phyloP scores from a whole-genome alignment of 2,329 filamentous ascomycete species.

The Passalora sequoiae region DNA sequence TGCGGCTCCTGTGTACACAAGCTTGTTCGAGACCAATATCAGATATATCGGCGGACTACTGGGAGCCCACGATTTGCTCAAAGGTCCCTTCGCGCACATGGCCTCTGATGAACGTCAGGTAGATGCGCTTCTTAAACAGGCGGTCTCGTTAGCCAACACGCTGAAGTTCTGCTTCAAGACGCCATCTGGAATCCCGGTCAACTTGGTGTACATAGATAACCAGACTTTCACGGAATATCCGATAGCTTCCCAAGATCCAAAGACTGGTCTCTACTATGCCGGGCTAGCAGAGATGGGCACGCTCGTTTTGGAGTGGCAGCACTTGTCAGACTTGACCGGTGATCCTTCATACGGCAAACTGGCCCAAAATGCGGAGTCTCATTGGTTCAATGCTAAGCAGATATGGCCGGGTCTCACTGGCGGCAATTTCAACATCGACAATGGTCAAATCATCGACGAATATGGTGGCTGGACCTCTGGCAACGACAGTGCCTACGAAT shows the following conservation, averaged over 20 bases:
- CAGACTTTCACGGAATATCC: constrained; percentile 2
- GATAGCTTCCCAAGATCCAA: too few species aligned
- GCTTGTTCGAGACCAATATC: constrained; percentile 86
- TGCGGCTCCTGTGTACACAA: constrained; percentile 34
- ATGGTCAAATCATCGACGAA: constrained; percentile 62
- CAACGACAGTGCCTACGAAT: constrained; percentile 58
- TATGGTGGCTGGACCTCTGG: constrained; percentile 64
- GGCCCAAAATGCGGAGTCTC: constrained; percentile 58
- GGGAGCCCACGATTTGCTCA: constrained; percentile 69
- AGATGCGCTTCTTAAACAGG: constrained; percentile 60
- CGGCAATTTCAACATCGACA: constrained; percentile 57
- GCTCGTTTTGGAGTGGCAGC: constrained; percentile 78
- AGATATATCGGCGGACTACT: constrained; percentile 78
- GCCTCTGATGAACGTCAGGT: constrained; percentile 42
- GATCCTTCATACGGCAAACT: constrained; percentile 62
- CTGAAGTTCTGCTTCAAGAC: constrained; percentile 76
- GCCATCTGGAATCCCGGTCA: constrained; percentile 67
- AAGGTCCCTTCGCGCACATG: constrained; percentile 50
- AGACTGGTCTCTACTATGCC: constrained; percentile 53
- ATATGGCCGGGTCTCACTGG: constrained; percentile 75
- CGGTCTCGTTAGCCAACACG: constrained; percentile 62
- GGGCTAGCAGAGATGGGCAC: constrained; percentile 73
- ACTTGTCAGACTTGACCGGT: constrained; percentile 68
- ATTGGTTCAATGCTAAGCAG: constrained; percentile 65
- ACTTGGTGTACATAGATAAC: constrained; percentile 57